Evolutionary conservation across 2,329 filamentous ascomycete genomes (phyloP).

Genomic region (Alternaria triticina): DNA sequence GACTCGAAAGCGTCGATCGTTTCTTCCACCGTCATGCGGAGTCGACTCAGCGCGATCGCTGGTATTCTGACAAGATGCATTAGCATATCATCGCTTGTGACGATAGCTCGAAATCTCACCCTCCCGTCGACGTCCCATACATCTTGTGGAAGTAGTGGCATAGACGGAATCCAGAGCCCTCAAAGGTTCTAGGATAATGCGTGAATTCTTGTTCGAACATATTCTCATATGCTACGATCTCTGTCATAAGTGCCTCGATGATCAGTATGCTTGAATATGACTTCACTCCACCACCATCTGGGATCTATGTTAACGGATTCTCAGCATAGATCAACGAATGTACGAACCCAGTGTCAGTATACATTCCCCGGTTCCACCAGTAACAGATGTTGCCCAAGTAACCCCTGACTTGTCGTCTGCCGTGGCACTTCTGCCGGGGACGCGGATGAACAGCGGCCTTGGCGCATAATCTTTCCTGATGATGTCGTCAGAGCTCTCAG

Average conservation of each 20-base stretch:
- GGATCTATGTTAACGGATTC: fast-evolving
- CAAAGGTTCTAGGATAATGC: background rate
- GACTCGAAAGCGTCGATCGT: too few species aligned
- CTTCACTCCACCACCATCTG: background rate
- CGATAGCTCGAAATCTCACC: too few species aligned
- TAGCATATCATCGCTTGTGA: too few species aligned
- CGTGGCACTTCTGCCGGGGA: too few species aligned
- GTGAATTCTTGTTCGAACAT: background rate
- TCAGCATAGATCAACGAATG: fast-evolving
- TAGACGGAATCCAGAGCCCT: background rate
- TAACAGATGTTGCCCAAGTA: too few species aligned
- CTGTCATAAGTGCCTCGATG: background rate
- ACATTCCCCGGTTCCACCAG: background rate
- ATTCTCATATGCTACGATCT: background rate
- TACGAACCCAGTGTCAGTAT: background rate
- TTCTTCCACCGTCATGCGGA: too few species aligned
- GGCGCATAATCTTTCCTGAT: too few species aligned
- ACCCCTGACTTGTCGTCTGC: too few species aligned
- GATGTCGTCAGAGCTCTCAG: too few species aligned
- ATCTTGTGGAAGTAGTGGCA: background rate
- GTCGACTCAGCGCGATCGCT: too few species aligned
- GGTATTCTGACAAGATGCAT: too few species aligned
- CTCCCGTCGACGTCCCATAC: background rate
- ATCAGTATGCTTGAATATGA: background rate
- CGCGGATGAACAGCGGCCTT: too few species aligned